These are phyloP conservation scores for Pythium phragmiticola DNA, from an alignment of 352 stramenopile species.

Conservation along the genomic window DNA sequence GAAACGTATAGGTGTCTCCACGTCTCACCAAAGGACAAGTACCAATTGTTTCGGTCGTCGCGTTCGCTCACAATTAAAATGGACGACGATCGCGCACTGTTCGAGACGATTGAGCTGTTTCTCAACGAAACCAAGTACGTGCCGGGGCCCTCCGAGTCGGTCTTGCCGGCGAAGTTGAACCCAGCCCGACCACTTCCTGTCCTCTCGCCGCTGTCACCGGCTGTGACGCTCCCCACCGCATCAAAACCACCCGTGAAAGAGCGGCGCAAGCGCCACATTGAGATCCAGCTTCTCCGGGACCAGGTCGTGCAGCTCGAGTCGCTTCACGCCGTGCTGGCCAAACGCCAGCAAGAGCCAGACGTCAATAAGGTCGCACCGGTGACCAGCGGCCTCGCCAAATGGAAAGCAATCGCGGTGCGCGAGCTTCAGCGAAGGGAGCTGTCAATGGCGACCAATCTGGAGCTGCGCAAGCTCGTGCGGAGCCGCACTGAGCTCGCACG, in stretches of 20 bases:
- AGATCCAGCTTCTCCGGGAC: conserved; percentile 7
- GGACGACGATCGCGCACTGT: not conserved
- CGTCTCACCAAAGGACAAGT: not conserved
- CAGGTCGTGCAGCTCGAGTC: conserved; percentile 6
- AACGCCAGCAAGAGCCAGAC: not conserved
- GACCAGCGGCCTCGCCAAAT: not conserved
- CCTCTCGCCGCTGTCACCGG: not conserved
- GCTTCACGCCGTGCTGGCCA: not conserved
- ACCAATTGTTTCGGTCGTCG: too few species aligned
- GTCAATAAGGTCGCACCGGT: not conserved
- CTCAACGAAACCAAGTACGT: not conserved
- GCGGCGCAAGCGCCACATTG: not conserved
- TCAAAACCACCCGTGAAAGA: not conserved
- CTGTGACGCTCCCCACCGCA: not conserved
- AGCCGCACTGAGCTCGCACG: not conserved
- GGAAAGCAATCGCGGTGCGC: not conserved
- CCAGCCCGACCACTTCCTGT: too few species aligned
- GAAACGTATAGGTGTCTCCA: not conserved
- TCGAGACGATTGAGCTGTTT: not conserved
- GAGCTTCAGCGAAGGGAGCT: conserved; percentile 1
- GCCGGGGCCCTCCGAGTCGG: too few species aligned
- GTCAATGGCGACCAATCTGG: not conserved
- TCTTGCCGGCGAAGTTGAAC: too few species aligned
- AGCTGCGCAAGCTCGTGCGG: conserved; percentile 4
- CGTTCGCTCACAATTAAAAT: not conserved